Evolutionary conservation across 495 filamentous ascomycete genomes (phyloP).

Genomic region (Immersiella caudata): DNA sequence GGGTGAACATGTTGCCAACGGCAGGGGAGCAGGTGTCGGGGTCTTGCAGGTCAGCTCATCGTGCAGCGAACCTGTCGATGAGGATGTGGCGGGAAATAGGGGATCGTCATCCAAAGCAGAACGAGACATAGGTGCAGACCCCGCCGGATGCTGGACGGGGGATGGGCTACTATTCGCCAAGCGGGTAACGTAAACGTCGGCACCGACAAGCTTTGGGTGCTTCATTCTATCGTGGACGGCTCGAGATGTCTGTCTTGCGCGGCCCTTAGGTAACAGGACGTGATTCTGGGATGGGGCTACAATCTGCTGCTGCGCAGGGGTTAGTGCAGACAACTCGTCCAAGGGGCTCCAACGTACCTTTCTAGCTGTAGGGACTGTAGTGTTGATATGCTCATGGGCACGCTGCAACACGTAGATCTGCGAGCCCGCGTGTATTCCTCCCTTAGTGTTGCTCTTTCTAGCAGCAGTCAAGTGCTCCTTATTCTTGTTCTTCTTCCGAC

Average conservation of each 20-base stretch:
- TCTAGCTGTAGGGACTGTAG: not conserved
- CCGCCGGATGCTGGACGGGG: not conserved
- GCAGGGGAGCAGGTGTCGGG: not conserved
- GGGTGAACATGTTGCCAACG: not conserved
- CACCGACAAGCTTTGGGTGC: slow-evolving; percentile 49
- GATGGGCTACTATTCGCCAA: slow-evolving; percentile 35
- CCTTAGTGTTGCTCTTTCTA: not conserved
- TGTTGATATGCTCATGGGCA: not conserved
- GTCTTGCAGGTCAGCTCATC: slow-evolving; percentile 43
- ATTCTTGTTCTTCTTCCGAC: not conserved
- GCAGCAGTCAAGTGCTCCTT: not conserved
- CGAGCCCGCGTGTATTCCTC: not conserved
- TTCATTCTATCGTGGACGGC: slow-evolving; percentile 42
- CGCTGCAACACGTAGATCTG: not conserved
- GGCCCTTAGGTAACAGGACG: slow-evolving; percentile 28
- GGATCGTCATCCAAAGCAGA: not conserved
- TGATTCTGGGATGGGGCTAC: slow-evolving; percentile 17
- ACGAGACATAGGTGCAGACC: not conserved
- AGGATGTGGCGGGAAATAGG: not conserved
- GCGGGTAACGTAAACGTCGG: slow-evolving; percentile 56
- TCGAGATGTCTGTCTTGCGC: slow-evolving; percentile 29
- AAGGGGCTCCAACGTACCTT: not conserved
- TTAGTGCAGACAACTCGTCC: not conserved
- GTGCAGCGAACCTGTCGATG: slow-evolving; percentile 44
- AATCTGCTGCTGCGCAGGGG: not conserved